Percentiles rank a stretch among this genome's conserved stretches.
These are phyloP conservation scores for Umbelopsis ramanniana DNA, from an alignment of 192 early-diverging fungal species.

Conservation along the genomic window DNA sequence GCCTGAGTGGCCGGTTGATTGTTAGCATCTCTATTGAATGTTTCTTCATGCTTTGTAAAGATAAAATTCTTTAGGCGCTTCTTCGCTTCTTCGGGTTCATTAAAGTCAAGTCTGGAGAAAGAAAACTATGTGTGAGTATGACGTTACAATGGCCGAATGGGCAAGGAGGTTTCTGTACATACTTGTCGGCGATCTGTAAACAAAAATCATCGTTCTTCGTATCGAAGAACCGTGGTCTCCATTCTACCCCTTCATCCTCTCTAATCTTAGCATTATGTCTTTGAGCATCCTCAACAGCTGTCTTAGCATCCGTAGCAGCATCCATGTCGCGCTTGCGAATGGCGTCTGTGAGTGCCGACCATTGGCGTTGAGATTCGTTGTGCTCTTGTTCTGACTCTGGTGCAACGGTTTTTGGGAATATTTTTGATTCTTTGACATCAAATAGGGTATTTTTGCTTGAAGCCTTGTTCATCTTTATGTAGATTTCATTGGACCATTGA, in stretches of 20 bases:
- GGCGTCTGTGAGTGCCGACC: constrained; percentile 75
- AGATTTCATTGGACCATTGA: constrained; percentile 86
- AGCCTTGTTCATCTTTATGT: constrained; percentile 51
- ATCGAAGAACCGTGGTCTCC: constrained; percentile 36
- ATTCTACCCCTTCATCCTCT: constrained; percentile 29
- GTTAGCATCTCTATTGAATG: constrained; percentile 2
- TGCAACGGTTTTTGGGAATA: constrained; percentile 71
- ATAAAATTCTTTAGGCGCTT: constrained; percentile 7
- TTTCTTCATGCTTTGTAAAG: background rate
- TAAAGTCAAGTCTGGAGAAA: constrained; percentile 25
- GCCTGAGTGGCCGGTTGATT: background rate
- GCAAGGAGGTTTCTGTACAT: background rate
- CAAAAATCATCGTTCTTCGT: constrained; percentile 26
- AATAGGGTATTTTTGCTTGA: constrained; percentile 67
- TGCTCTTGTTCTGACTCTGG: constrained; percentile 75
- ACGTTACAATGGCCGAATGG: background rate
- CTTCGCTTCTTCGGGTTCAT: constrained; percentile 2
- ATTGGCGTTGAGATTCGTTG: constrained; percentile 85
- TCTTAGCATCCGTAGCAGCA: constrained; percentile 70
- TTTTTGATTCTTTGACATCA: constrained; percentile 68
- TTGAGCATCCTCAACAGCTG: constrained; percentile 74
- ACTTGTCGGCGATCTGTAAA: constrained; percentile 30
- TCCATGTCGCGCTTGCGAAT: constrained; percentile 67
- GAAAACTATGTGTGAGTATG: background rate
- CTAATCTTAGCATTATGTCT: constrained; percentile 42